Conservation (phyloP, 345 rosid species). For the Lepidium didymum region DNA sequence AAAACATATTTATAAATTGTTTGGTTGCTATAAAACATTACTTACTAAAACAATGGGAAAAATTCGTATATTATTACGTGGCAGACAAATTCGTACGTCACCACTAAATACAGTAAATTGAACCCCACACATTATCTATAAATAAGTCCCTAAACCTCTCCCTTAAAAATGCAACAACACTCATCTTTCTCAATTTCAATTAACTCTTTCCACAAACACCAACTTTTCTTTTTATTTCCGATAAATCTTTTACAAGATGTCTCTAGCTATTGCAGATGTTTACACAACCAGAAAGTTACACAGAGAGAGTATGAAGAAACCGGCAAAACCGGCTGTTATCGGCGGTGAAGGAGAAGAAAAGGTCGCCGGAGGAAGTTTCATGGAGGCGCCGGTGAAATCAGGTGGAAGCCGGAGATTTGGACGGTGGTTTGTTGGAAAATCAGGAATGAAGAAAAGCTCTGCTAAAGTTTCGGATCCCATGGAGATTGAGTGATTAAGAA, state of each 20-base stretch:
- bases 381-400: slow-evolving; percentile 9
- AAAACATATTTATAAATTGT: too few species aligned
- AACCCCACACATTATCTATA: slow-evolving; percentile 15
- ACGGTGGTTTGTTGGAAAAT: slow-evolving; percentile 18
- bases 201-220: neutral
- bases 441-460: slow-evolving; percentile 12
- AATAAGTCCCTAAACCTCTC: slow-evolving; percentile 19
- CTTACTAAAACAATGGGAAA: too few species aligned
- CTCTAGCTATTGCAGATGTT: slow-evolving; percentile 26
- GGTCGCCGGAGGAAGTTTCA: neutral
- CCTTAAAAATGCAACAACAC: slow-evolving; percentile 22
- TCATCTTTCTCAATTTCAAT: slow-evolving; percentile 4
- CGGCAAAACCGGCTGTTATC: neutral
- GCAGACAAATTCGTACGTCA: neutral
- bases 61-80: neutral
- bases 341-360: slow-evolving; percentile 9
- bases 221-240: neutral
- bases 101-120: neutral
- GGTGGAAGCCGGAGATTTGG: slow-evolving; percentile 12
- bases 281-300: slow-evolving; percentile 22
- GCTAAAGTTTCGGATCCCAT: too few species aligned
- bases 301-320: slow-evolving; percentile 27
- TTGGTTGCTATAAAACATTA: too few species aligned
- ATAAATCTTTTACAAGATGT: slow-evolving; percentile 21
- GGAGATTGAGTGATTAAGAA: too few species aligned